Evolutionary conservation across 371 early-diverging fungal species (phyloP), one percentile per base, ranked within the genome.

Genomic region (Mortierella sp.): DNA sequence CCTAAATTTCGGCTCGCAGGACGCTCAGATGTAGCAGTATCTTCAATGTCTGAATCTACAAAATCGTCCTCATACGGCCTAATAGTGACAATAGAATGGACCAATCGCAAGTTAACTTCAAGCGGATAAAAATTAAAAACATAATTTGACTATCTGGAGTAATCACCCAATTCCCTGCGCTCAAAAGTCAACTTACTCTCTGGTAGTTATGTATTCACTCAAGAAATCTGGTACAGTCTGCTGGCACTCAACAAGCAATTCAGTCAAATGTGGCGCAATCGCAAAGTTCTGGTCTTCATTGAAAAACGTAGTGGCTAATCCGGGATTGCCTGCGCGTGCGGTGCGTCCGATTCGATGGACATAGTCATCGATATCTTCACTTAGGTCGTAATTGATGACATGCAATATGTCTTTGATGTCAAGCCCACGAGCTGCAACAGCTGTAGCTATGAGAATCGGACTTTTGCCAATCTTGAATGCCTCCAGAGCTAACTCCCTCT

Each of bases 351-450:
- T 93, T 59, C 95, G 88, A 71, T 96, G 96, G 59, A 95, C 90
- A 83, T 94, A 95, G 63, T 93, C 94, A 66, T 96, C 94, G 70
- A 93, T 91, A 64, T 90, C 88, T 29, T 84, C 79, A 40, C 94
- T 92, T 77, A 96, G 81, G 83, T 97, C 96, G 82, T 91, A 96
- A 82, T 96, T 95, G 75, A 96, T 87, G 19, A 96, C 94, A 64
- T 92, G 93, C 72, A 91, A 89, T 45, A 96, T 90, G 64, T 93
- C 89, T 62, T 89, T 88, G 47, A 97, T 91, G 85, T 97, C 96
- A 54, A 96, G 81, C 70, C 98, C 98, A 84, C 98, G 89, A 32
- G 97, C 92, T 60, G 95, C 97, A 7, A 98, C 94, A 43, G 96
- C 95, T 3, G 97, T 98, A 13, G 96, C 96, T 53, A 97, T 93